Conservation (phyloP, 2,329 filamentous ascomycete genomes). For the Bipolaris victoriae region DNA sequence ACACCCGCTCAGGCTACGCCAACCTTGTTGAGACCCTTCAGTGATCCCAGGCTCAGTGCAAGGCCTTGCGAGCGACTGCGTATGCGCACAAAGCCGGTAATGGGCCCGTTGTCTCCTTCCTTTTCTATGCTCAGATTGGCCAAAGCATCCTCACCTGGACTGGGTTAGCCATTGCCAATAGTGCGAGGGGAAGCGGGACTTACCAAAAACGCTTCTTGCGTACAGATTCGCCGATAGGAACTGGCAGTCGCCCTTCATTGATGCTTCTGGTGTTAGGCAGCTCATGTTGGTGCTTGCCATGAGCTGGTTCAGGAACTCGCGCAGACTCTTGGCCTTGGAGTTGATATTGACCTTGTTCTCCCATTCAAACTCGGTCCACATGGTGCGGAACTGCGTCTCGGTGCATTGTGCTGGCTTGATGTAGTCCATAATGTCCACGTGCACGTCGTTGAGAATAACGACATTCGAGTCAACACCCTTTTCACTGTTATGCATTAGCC, state of each 20-base stretch:
- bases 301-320: slow-evolving; percentile 89
- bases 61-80: slow-evolving; percentile 95
- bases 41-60: slow-evolving; percentile 87
- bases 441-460: slow-evolving; percentile 96
- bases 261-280: slow-evolving; percentile 94
- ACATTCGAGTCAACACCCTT: slow-evolving; percentile 73
- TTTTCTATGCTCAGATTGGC: slow-evolving; percentile 98
- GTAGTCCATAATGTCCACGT: slow-evolving; percentile 99
- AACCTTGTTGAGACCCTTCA: slow-evolving; percentile 82
- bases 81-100: slow-evolving; percentile 97
- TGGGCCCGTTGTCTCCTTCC: slow-evolving; percentile 91
- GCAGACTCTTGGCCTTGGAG: slow-evolving; percentile 88
- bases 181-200: slow-evolving; percentile 50
- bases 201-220: slow-evolving; percentile 96
- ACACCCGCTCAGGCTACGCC: slow-evolving; percentile 30
- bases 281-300: slow-evolving; percentile 99
- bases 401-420: slow-evolving; percentile 96
- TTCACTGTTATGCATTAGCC: slow-evolving; percentile 74
- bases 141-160: slow-evolving; percentile 90
- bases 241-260: slow-evolving; percentile 95
- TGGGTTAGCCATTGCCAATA: slow-evolving; percentile 11
- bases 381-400: slow-evolving; percentile 98
- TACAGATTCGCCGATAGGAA: slow-evolving; percentile 98
- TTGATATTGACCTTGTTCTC: slow-evolving; percentile 99
- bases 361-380: slow-evolving; percentile 99